These are phyloP conservation scores for Hemisphaericaspora xylanilytica DNA, from an alignment of 1,139 yeast genomes.

Conservation along the genomic window DNA sequence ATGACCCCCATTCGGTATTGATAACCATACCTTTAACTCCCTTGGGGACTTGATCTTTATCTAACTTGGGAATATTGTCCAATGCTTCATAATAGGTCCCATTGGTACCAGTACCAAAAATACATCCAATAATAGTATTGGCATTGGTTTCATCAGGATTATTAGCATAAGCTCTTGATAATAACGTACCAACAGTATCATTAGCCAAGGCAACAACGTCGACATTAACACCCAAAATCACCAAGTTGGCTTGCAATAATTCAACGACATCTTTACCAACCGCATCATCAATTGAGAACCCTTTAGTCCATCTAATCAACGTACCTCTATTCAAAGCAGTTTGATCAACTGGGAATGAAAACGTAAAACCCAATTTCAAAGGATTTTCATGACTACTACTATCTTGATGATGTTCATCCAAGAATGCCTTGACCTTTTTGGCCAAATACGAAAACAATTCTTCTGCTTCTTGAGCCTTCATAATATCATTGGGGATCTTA, in stretches of 20 bases:
- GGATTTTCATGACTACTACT: slow-evolving; percentile 5
- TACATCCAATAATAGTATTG: slow-evolving; percentile 78
- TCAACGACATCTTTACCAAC: slow-evolving; percentile 80
- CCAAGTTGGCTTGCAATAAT: slow-evolving; percentile 66
- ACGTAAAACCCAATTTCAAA: slow-evolving; percentile 84
- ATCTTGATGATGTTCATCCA: slow-evolving; percentile 60
- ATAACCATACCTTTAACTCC: slow-evolving; percentile 75
- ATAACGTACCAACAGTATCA: slow-evolving; percentile 90
- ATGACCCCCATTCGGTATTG: slow-evolving; percentile 97
- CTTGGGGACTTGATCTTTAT: slow-evolving; percentile 37
- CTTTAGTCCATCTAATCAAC: slow-evolving; percentile 92
- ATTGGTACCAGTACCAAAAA: slow-evolving; percentile 95
- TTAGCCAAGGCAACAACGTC: slow-evolving; percentile 85
- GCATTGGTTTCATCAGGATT: slow-evolving; percentile 56
- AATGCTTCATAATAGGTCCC: slow-evolving; percentile 86
- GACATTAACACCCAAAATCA: slow-evolving; percentile 59
- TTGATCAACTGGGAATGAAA: slow-evolving; percentile 89
- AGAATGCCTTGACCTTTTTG: slow-evolving; percentile 58
- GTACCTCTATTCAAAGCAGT: slow-evolving; percentile 74
- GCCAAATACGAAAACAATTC: slow-evolving; percentile 75
- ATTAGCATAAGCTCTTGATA: slow-evolving; percentile 82
- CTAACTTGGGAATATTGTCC: slow-evolving; percentile 67
- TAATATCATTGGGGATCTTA: slow-evolving; percentile 69
- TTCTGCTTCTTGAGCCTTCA: slow-evolving; percentile 52
- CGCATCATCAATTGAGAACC: slow-evolving; percentile 80